Percentiles rank a stretch among this genome's conserved stretches.
Evolutionary conservation across 2,329 filamentous ascomycete genomes (phyloP).

Genomic region (Whalleya microplaca): DNA sequence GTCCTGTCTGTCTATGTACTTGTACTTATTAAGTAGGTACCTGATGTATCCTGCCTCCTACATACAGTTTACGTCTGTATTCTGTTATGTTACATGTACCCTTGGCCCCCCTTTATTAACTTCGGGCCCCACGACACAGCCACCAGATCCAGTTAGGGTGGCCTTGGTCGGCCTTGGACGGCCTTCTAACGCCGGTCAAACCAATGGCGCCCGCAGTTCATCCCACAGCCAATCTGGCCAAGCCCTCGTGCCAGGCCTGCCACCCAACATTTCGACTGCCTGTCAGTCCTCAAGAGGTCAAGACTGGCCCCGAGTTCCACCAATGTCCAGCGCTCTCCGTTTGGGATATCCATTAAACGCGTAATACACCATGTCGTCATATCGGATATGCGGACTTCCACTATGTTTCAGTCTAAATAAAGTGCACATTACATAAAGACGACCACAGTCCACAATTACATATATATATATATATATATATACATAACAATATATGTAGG

Average conservation of each 20-base stretch:
- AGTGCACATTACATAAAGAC: too few species aligned
- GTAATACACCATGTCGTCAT: neutral
- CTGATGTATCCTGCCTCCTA: too few species aligned
- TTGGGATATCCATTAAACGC: neutral
- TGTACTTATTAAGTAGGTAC: too few species aligned
- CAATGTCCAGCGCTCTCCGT: neutral
- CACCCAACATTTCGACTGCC: neutral
- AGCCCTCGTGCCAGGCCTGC: neutral
- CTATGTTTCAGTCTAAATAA: neutral
- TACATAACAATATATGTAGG: too few species aligned
- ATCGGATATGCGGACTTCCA: neutral
- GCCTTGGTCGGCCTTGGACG: neutral
- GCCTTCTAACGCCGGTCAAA: neutral
- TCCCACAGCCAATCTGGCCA: neutral
- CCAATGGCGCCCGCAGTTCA: neutral
- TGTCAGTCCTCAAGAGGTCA: neutral
- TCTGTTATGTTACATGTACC: too few species aligned
- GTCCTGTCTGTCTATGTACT: neutral
- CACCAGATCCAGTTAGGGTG: too few species aligned
- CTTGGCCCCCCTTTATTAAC: neutral
- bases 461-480: too few species aligned
- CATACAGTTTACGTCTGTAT: too few species aligned
- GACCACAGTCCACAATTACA: too few species aligned
- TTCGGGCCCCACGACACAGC: neutral
- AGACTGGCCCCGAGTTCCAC: neutral